These are phyloP conservation scores for Saccharomycopsis fermentans DNA, from an alignment of 805 yeast genomes.

Conservation along the genomic window DNA sequence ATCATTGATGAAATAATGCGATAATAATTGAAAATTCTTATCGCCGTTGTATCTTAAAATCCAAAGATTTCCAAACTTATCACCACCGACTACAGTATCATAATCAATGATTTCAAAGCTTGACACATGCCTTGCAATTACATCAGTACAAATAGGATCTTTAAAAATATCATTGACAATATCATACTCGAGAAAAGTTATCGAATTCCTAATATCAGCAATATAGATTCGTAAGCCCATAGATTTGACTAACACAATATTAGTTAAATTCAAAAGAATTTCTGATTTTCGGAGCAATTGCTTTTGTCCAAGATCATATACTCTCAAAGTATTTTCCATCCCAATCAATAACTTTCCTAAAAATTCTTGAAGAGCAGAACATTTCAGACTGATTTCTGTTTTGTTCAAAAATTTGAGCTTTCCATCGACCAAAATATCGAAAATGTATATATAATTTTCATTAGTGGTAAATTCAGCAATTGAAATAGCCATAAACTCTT, in stretches of 20 bases:
- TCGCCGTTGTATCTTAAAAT: conserved; percentile 50
- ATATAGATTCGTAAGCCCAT: conserved; percentile 52
- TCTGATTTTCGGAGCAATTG: conserved; percentile 66
- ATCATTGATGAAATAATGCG: conserved; percentile 62
- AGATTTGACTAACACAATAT: conserved; percentile 44
- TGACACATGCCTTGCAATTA: conserved; percentile 56
- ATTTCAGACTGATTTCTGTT: conserved; percentile 43
- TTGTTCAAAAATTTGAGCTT: conserved; percentile 42
- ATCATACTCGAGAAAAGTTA: conserved; percentile 46
- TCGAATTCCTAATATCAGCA: conserved; percentile 65
- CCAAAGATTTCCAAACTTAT: conserved; percentile 74
- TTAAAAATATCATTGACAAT: conserved; percentile 35
- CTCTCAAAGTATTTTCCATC: conserved; percentile 37
- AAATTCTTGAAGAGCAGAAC: conserved; percentile 43
- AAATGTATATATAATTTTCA: conserved; percentile 25
- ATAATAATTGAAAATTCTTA: conserved; percentile 41
- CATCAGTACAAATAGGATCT: conserved; percentile 60
- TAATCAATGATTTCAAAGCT: conserved; percentile 53
- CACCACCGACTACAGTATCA: conserved; percentile 74
- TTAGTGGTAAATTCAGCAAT: conserved; percentile 17
- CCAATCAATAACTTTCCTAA: conserved; percentile 56
- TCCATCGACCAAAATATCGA: conserved; percentile 22
- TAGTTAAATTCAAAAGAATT: conserved; percentile 33
- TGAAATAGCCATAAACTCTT: conserved; percentile 38
- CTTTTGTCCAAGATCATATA: conserved; percentile 68